A percentile compares a stretch with the other conserved stretches of the same genome.
Evolutionary conservation across 257 asterid genomes (phyloP).

Genomic region (Primulina tabacum): DNA sequence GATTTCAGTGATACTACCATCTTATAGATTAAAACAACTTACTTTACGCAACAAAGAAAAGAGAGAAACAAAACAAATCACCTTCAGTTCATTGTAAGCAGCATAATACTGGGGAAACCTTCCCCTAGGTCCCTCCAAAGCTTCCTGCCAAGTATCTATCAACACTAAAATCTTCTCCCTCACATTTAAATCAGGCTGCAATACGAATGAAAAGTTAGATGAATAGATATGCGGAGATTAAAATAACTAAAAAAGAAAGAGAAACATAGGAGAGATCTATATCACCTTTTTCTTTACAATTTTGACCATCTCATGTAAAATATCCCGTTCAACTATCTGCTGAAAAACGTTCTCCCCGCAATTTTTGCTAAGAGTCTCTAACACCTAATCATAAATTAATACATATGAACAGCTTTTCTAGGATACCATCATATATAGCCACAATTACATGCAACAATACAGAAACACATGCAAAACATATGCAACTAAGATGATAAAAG

Average conservation of each 20-base stretch:
- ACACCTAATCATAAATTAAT: slow-evolving; percentile 52
- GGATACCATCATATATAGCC: background rate
- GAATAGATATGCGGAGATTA: slow-evolving; percentile 5
- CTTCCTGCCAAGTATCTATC: slow-evolving; percentile 97
- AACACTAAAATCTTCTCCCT: slow-evolving; percentile 88
- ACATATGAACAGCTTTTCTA: slow-evolving; percentile 2
- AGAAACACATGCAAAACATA: background rate
- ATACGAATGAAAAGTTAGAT: slow-evolving; percentile 17
- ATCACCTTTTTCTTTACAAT: slow-evolving; percentile 86
- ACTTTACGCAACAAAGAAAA: background rate
- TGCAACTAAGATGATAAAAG: background rate
- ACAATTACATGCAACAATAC: background rate
- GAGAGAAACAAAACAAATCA: slow-evolving; percentile 27
- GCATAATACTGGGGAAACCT: slow-evolving; percentile 82
- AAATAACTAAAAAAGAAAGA: background rate
- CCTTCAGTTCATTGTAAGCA: slow-evolving; percentile 94
- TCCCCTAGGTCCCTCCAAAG: slow-evolving; percentile 81
- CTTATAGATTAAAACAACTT: background rate
- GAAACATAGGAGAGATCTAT: slow-evolving; percentile 8
- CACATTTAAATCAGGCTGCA: slow-evolving; percentile 91
- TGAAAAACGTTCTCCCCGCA: slow-evolving; percentile 90
- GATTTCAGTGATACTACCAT: background rate
- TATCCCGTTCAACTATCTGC: slow-evolving; percentile 87
- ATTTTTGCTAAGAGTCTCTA: slow-evolving; percentile 93
- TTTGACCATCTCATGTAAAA: slow-evolving; percentile 92